Evolutionary conservation across 495 filamentous ascomycete species (phyloP), one percentile per base, ranked within the genome.

Genomic region (Penicillium robsamsonii): DNA sequence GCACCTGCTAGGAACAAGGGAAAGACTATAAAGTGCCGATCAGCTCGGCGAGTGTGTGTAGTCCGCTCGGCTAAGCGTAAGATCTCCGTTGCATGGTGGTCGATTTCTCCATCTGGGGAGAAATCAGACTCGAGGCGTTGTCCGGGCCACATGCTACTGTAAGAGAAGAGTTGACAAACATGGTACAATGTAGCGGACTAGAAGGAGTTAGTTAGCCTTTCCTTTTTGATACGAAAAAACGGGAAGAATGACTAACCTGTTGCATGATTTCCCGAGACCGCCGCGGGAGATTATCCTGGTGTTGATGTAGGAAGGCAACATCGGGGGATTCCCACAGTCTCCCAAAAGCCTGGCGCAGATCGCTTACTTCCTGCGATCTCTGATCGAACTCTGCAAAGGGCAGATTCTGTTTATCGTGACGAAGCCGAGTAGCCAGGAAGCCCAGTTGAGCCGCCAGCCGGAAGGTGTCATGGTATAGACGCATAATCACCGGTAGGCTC

Each of bases 1-100:
- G 77, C 72, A 9, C 82, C 83, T 0, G 82, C 75, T 49, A 86
- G 74, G 64, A 85, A 85, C 0, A 85, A 62, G 0, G 83, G 82
- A 62, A 86, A 84, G 0, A 81, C 70, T 31, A 81, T 56, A 53
- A 81, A 80, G 18, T 75, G 73, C 7, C 69, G 75, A 43, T 80
- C 76, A 18, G 66, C 66, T 4, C 66, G 66, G 9, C 60, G 63
- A 25, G 63, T 64, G 38, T 58, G 55, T 10, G 63, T 60, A 11
- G 63, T 66, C 17, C 56, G 56, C 37, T 75, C 72, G 6, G 74
- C 75, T 13, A 78, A 61, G 15, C 72, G 74, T 7, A 84, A 56
- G 51, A 85, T 80, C 31, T 71, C 69, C 12, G 63, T 53, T 12
- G 68, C 69, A 24, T 77, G 80, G 41, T 74, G 67, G 17, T 73